A percentile compares a stretch with the other conserved stretches of the same genome.
Conservation (phyloP, 345 rosid genomes). For the Boechera divaricarpa region DNA sequence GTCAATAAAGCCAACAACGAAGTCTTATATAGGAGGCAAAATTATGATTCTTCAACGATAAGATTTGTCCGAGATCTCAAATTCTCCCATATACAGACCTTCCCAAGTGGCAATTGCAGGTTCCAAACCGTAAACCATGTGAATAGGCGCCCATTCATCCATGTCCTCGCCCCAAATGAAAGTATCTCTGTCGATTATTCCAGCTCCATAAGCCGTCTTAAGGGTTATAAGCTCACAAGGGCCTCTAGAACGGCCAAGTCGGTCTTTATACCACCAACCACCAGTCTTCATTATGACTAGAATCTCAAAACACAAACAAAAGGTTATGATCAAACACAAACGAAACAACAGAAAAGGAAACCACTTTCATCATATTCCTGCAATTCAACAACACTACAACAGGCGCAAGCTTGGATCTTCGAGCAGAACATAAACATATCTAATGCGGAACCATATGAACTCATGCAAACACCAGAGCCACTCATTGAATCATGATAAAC, state of each 20-base stretch:
- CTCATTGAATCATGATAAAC: not conserved
- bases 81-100: constrained; percentile 54
- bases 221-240: constrained; percentile 87
- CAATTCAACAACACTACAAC: not conserved
- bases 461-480: not conserved
- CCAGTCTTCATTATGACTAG: constrained; percentile 86
- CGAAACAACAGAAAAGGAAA: not conserved
- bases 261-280: constrained; percentile 90
- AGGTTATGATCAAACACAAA: constrained; percentile 20
- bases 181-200: constrained; percentile 88
- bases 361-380: constrained; percentile 3
- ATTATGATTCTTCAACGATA: not conserved
- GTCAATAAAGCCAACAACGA: constrained; percentile 8
- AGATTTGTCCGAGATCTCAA: not conserved
- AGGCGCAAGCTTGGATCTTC: not conserved
- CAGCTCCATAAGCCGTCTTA: constrained; percentile 91
- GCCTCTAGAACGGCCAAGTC: constrained; percentile 89
- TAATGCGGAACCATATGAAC: not conserved
- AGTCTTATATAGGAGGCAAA: not conserved
- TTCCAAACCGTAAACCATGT: constrained; percentile 92
- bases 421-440: not conserved
- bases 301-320: constrained; percentile 4
- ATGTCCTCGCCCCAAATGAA: constrained; percentile 93
- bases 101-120: constrained; percentile 96
- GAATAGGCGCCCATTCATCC: constrained; percentile 98